Conservation (phyloP, 2,329 filamentous ascomycete genomes). For the Microcyclospora pomicola region DNA sequence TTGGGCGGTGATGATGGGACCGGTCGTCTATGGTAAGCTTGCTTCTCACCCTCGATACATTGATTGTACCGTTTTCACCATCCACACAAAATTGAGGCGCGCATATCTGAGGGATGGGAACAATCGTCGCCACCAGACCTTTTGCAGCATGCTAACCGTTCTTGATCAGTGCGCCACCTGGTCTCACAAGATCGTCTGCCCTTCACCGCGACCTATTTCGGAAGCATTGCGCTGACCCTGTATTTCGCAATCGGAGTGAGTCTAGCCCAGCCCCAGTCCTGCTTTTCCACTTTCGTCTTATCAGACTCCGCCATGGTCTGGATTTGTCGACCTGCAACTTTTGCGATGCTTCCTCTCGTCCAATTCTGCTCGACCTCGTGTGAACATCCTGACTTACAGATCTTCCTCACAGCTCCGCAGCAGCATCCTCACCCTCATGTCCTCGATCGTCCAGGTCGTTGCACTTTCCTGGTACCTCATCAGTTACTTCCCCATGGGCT, state of each 20-base stretch:
- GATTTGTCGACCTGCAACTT: conserved; percentile 4
- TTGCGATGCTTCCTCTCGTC: conserved; percentile 8
- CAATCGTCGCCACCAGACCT: conserved; percentile 1
- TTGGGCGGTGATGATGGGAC: conserved; percentile 91
- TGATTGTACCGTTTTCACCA: background rate
- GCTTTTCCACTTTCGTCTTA: background rate
- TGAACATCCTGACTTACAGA: conserved; percentile 4
- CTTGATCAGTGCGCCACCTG: conserved; percentile 52
- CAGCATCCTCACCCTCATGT: conserved; percentile 71
- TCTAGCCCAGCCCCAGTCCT: conserved; percentile 17
- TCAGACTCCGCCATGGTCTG: background rate
- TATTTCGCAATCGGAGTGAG: conserved; percentile 88
- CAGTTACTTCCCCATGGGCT: conserved; percentile 97
- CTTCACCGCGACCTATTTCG: conserved; percentile 90
- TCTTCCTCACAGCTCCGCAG: conserved; percentile 52
- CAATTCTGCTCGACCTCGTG: background rate
- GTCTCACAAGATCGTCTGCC: conserved; percentile 72
- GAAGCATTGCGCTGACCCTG: conserved; percentile 75
- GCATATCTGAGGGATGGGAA: conserved; percentile 3
- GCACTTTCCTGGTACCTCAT: conserved; percentile 85
- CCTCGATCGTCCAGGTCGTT: conserved; percentile 69
- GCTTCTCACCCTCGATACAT: background rate
- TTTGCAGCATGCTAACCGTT: conserved; percentile 8
- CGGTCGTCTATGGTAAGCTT: conserved; percentile 52
- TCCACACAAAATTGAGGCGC: background rate